Percentiles rank a stretch among this genome's conserved stretches.
These are phyloP conservation scores for Excoecaria agallocha DNA, from an alignment of 345 rosid species.

Conservation along the genomic window DNA sequence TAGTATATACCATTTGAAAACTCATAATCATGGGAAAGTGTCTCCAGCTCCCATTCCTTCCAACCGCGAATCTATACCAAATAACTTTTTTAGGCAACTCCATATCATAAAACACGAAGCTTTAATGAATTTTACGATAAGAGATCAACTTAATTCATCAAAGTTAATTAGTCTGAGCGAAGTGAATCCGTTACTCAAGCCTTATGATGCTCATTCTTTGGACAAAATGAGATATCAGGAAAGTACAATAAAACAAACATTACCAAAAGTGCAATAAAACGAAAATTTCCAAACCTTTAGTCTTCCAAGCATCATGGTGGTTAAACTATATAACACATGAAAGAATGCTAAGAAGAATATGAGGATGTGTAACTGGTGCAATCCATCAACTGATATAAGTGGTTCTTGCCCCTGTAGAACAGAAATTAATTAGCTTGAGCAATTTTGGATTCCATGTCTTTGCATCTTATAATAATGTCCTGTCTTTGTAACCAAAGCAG, in stretches of 20 bases:
- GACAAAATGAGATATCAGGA: background rate
- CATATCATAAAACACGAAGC: background rate
- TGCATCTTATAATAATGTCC: background rate
- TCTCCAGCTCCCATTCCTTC: slow-evolving; percentile 93
- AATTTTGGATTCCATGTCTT: slow-evolving; percentile 15
- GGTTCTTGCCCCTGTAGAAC: slow-evolving; percentile 59
- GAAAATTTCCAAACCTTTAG: slow-evolving; percentile 56
- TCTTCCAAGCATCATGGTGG: slow-evolving; percentile 89
- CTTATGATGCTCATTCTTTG: background rate
- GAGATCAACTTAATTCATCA: background rate
- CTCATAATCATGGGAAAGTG: slow-evolving; percentile 65
- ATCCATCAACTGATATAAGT: slow-evolving; percentile 64
- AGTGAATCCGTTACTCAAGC: too few relatives aligned
- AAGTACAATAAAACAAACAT: background rate
- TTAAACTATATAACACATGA: slow-evolving; percentile 70
- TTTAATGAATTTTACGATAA: background rate
- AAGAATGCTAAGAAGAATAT: slow-evolving; percentile 88
- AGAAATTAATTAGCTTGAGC: slow-evolving; percentile 24
- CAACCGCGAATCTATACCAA: slow-evolving; percentile 75
- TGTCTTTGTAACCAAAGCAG: background rate
- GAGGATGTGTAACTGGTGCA: slow-evolving; percentile 86
- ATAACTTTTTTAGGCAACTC: background rate
- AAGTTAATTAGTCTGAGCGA: too few relatives aligned
- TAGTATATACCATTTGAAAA: slow-evolving; percentile 64
- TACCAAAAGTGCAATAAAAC: too few relatives aligned